Percentiles rank a stretch among this genome's conserved stretches.
phyloP scores from a whole-genome alignment of 1,284 basidiomycete genomes.

The Melampsora americana region DNA sequence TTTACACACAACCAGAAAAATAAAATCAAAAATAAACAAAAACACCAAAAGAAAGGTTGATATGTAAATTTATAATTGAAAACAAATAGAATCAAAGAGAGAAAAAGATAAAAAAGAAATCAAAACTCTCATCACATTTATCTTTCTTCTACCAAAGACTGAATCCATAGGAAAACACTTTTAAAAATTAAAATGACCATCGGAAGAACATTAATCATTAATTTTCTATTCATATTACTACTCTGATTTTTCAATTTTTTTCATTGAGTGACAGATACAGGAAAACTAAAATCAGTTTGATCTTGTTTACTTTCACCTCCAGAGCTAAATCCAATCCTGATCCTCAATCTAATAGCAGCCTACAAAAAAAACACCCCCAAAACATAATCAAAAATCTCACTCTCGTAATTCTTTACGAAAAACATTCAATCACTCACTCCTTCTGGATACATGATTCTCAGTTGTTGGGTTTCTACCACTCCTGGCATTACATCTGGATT shows the following conservation, averaged over 20 bases:
- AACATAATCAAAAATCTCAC: not conserved
- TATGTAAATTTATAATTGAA: no score
- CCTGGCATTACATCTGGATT: slow-evolving; percentile 75
- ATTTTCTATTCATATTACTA: no score
- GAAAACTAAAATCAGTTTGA: slow-evolving; percentile 92
- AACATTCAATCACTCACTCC: slow-evolving; percentile 64
- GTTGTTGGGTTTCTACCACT: slow-evolving; percentile 83
- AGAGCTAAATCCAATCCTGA: slow-evolving; percentile 74
- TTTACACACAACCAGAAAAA: no score
- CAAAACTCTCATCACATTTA: no score
- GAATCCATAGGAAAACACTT: no score
- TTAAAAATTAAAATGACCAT: no score
- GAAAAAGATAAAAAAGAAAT: no score
- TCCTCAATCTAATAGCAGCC: slow-evolving; percentile 76
- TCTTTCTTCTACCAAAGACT: no score
- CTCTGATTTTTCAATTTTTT: not conserved
- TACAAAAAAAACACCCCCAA: slow-evolving; percentile 52
- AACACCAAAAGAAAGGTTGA: no score
- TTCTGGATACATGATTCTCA: slow-evolving; percentile 81
- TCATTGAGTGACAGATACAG: slow-evolving; percentile 66
- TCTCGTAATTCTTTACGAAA: not conserved
- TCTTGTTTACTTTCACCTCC: slow-evolving; percentile 74
- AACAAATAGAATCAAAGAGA: no score
- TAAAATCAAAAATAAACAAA: no score
- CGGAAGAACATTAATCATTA: no score